phyloP scores from a whole-genome alignment of 371 early-diverging fungal genomes.

The Lichtheimia hyalospora region DNA sequence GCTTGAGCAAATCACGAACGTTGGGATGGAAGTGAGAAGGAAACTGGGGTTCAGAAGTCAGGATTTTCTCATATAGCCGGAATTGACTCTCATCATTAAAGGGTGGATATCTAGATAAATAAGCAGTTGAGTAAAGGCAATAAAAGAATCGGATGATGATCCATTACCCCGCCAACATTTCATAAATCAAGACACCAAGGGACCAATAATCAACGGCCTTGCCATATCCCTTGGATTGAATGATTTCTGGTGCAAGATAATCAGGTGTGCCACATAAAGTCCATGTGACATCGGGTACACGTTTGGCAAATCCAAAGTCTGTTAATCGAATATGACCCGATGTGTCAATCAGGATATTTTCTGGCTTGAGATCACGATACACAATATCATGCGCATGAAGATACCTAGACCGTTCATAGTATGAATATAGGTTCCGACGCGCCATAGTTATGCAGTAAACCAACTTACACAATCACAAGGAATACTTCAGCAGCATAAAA shows the following conservation, averaged over 20 bases:
- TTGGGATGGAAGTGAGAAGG: slow-evolving; percentile 82
- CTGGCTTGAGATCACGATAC: slow-evolving; percentile 94
- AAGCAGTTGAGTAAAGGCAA: neutral
- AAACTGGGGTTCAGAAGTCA: slow-evolving; percentile 78
- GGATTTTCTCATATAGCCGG: slow-evolving; percentile 90
- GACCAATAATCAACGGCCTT: slow-evolving; percentile 98
- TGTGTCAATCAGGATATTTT: slow-evolving; percentile 83
- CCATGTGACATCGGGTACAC: slow-evolving; percentile 87
- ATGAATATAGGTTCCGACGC: too few species aligned
- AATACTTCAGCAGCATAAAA: slow-evolving; percentile 77
- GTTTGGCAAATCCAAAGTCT: slow-evolving; percentile 98
- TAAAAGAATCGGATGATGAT: slow-evolving; percentile 1
- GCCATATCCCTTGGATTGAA: slow-evolving; percentile 93
- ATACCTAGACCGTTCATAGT: slow-evolving; percentile 34
- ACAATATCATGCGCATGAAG: slow-evolving; percentile 87
- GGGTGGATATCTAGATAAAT: slow-evolving; percentile 68
- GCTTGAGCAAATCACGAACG: slow-evolving; percentile 87
- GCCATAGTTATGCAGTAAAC: too few species aligned
- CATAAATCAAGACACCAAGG: slow-evolving; percentile 94
- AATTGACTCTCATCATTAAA: slow-evolving; percentile 92
- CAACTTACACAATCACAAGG: slow-evolving; percentile 62
- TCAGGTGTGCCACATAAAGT: slow-evolving; percentile 97
- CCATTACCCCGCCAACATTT: slow-evolving; percentile 82
- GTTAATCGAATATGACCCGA: slow-evolving; percentile 96
- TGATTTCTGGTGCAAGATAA: slow-evolving; percentile 96